Evolutionary conservation across 1,284 basidiomycete species (phyloP), one percentile per base, ranked within the genome.

Genomic region (Sporisorium iseilematis-ciliati): DNA sequence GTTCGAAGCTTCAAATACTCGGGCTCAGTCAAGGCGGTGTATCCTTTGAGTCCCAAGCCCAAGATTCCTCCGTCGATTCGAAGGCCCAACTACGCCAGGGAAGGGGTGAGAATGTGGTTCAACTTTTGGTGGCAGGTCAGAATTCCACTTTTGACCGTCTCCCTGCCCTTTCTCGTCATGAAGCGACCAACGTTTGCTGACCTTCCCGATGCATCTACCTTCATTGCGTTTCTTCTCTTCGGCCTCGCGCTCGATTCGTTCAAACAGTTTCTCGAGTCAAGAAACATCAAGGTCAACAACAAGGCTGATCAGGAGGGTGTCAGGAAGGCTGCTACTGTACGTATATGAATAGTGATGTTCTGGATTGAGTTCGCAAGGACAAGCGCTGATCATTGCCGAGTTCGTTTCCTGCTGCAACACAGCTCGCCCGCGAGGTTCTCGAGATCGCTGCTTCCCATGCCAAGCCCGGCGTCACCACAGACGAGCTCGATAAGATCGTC

Each of bases 341-440:
- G 77, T 67, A 33, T 41, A 18, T 2, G 3, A 12, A 1, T 1
- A 11, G 73, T 52, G 68, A 18, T 7, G 12, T 10, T n/a, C 1
- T 5, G 14, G 3, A 12, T 4, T 10, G 16, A 11, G 12, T 23
- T 18, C 12, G 8, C 12, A 20, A 38, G 16, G 26, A 7, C 12
- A 3, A 29, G 18, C 3, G 25, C 56, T 53, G 25, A 58, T 33
- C n/a, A 33, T 18, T 61, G 14, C 21, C 16, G 31, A 38, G 12
- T 38, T 38, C 12, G 35, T 16, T 18, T 21, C 4, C 69, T 60
- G 59, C 70, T 43, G 64, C 77, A 23, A 20, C 25, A 40, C 42
- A 98, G 94, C 88, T 97, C 71, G 90, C 90, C 11, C 89, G 97
- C 69, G 94, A 99, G 87, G 91, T 99, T 11, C 89, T 99, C 21